Evolutionary conservation across 257 asterid genomes (phyloP), one percentile per base, ranked within the genome.

Genomic region (Petrea volubilis): DNA sequence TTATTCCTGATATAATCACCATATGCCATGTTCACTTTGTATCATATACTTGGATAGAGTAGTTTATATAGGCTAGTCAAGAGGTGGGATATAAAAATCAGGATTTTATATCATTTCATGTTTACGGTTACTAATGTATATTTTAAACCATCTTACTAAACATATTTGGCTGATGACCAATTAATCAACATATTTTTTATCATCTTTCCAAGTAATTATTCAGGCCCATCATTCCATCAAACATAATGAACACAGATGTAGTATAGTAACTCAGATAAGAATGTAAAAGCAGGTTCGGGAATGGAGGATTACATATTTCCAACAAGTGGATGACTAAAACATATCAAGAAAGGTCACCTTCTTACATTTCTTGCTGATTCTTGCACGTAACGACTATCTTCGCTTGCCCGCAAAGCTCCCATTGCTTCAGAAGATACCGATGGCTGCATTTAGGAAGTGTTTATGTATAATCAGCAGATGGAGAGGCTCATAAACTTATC

Each of bases 331-430:
- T 38, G 57, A 27, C 46, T 34, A 73, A 50, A 51, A n/a, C 43
- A 72, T 33, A 50, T 29, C 38, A 14, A 50, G 66, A 67, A 18
- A 68, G 56, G 62, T 69, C 78, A 70, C 63, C 76, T 70, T 72
- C 97, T 89, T 87, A 91, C 99, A 95, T 95, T 90, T 95, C 99
- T 79, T 86, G 98, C 83, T 88, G 98, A 85, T 90, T 95, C 88
- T 88, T 95, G 95, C 99, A 95, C 8, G 96, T 85, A 38, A 94
- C 95, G 7, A 94, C 98, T 73, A 94, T 94, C 77, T 94, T 94
- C 73, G 99, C 90, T 74, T 94, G 98, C 34, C 99, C 98, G 17
- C 90, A 79, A 17, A 69, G 88, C 82, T 94, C 98, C 99, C 99
- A 91, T 75, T 85, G 83, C 79, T 92, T 83, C 83, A 94, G 78